phyloP scores from a whole-genome alignment of 2,329 filamentous ascomycete genomes.

The Daldinia eschscholtzii region DNA sequence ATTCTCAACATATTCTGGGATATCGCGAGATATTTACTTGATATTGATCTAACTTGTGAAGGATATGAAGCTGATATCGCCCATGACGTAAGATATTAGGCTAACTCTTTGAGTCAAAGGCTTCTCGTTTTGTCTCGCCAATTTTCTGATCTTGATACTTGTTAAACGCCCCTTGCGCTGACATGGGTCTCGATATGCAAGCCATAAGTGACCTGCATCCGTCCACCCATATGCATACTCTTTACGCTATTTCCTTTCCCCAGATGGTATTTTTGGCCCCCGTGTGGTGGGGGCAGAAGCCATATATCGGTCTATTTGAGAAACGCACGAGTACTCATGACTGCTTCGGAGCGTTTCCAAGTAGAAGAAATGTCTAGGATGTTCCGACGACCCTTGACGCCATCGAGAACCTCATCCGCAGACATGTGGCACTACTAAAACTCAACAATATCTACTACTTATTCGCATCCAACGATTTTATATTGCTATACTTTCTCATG shows the following conservation, averaged over 20 bases:
- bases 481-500: slow-evolving; percentile 21
- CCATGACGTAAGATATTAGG: slow-evolving; percentile 1
- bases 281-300: slow-evolving; percentile 31
- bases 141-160: slow-evolving; percentile 23
- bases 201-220: slow-evolving; percentile 28
- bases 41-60: slow-evolving; percentile 2
- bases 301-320: slow-evolving; percentile 23
- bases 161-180: slow-evolving; percentile 24
- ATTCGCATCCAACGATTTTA: slow-evolving; percentile 6
- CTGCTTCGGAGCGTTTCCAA: slow-evolving; percentile 33
- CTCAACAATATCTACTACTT: slow-evolving; percentile 15
- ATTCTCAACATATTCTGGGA: background rate
- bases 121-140: slow-evolving; percentile 12
- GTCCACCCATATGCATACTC: slow-evolving; percentile 13
- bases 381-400: slow-evolving; percentile 20
- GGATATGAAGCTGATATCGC: slow-evolving; percentile 1
- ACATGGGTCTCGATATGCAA: slow-evolving; percentile 31
- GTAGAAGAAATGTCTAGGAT: slow-evolving; percentile 26
- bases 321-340: slow-evolving; percentile 25
- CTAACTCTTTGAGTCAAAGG: slow-evolving; percentile 6
- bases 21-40: background rate
- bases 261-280: slow-evolving; percentile 30
- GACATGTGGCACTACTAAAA: slow-evolving; percentile 26
- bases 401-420: slow-evolving; percentile 19
- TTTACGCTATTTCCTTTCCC: slow-evolving; percentile 26